These are phyloP conservation scores for Lasiodiplodia sp. DNA, from an alignment of 2,329 filamentous ascomycete genomes.

Conservation along the genomic window DNA sequence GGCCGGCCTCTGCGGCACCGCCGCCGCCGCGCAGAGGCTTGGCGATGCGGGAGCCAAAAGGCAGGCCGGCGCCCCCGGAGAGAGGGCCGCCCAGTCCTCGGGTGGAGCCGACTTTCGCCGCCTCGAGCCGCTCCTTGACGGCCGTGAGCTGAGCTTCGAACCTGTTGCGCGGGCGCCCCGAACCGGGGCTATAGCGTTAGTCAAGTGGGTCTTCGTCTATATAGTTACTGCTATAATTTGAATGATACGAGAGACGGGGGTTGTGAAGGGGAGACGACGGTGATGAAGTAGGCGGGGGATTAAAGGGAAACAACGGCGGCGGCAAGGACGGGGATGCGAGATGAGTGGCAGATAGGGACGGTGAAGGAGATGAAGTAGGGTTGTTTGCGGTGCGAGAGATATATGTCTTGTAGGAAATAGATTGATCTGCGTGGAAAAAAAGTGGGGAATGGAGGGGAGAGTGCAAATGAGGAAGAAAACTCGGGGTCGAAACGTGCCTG, in stretches of 20 bases:
- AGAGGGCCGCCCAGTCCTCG: slow-evolving; percentile 77
- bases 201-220: slow-evolving; percentile 29
- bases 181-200: slow-evolving; percentile 26
- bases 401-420: slow-evolving; percentile 29
- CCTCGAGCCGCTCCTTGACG: slow-evolving; percentile 96
- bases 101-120: slow-evolving; percentile 89
- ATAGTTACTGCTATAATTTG: slow-evolving; percentile 26
- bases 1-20: slow-evolving; percentile 48
- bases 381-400: slow-evolving; percentile 25
- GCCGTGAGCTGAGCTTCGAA: slow-evolving; percentile 97
- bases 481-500: slow-evolving; percentile 68
- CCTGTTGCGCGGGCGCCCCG: slow-evolving; percentile 57
- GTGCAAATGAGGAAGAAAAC: slow-evolving; percentile 27
- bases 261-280: slow-evolving; percentile 22
- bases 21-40: slow-evolving; percentile 69
- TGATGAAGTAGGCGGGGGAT: slow-evolving; percentile 19
- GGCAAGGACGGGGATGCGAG: slow-evolving; percentile 21
- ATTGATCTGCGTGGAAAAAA: slow-evolving; percentile 29
- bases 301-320: slow-evolving; percentile 29
- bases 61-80: slow-evolving; percentile 71
- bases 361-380: slow-evolving; percentile 26
- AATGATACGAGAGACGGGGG: slow-evolving; percentile 19
- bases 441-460: slow-evolving; percentile 23
- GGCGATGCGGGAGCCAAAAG: slow-evolving; percentile 64
- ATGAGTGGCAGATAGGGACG: slow-evolving; percentile 18